phyloP scores from a whole-genome alignment of 176 grass and related monocot genomes.

The Triticum monococcum region DNA sequence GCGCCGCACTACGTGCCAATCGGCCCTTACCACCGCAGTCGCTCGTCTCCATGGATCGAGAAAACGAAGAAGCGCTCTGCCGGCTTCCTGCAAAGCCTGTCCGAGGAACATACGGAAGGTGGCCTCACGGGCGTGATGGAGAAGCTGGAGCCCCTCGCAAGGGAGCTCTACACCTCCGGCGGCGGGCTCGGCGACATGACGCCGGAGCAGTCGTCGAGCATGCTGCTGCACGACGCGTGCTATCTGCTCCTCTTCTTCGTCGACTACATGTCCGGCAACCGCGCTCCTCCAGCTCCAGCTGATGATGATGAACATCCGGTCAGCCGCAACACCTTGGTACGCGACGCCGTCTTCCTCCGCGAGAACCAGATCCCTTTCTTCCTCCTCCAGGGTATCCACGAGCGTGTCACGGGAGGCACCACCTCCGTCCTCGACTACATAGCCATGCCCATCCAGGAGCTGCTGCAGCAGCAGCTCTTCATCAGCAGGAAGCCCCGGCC shows the following conservation, averaged over 20 bases:
- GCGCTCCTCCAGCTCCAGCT: too few relatives aligned
- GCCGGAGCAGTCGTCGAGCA: background rate
- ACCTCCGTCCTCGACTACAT: too few relatives aligned
- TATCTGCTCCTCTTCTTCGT: background rate
- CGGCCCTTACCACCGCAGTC: background rate
- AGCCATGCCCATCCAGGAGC: too few relatives aligned
- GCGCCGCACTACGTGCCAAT: background rate
- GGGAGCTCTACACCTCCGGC: background rate
- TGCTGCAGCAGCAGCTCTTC: too few relatives aligned
- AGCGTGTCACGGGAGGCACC: too few relatives aligned
- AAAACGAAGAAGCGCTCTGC: background rate
- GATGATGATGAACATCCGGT: too few relatives aligned
- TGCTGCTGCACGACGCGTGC: constrained; percentile 17
- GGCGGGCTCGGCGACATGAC: background rate
- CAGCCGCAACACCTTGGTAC: too few relatives aligned
- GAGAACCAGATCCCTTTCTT: too few relatives aligned
- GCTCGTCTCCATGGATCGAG: background rate
- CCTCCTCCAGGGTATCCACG: too few relatives aligned
- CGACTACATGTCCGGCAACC: too few relatives aligned
- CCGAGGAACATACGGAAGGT: background rate
- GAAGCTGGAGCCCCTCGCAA: background rate
- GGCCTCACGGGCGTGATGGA: background rate
- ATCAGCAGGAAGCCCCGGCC: too few relatives aligned
- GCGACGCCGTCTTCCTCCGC: too few relatives aligned
- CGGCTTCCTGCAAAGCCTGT: background rate